phyloP scores from a whole-genome alignment of 129 eudicot species.

The Flaveria linearis region DNA sequence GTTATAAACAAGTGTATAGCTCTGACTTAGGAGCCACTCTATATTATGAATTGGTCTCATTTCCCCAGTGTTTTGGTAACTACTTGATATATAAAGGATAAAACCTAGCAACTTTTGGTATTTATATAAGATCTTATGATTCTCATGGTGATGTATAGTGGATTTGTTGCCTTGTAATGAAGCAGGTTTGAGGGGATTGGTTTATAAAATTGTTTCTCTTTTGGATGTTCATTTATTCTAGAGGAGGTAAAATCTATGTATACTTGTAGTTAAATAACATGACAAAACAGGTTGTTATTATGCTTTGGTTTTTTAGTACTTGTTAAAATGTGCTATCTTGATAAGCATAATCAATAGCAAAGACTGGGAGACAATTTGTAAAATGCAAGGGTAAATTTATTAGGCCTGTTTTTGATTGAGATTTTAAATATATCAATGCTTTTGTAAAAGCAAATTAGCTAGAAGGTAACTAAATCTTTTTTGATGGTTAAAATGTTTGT shows the following conservation, averaged over 20 bases:
- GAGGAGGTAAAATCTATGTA: background rate
- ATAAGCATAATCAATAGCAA: too few species aligned
- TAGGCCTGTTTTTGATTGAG: too few species aligned
- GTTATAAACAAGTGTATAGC: conserved; percentile 38
- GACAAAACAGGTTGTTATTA: background rate
- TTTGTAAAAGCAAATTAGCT: too few species aligned
- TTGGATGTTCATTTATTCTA: conserved; percentile 1
- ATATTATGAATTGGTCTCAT: conserved; percentile 27
- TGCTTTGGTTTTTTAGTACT: too few species aligned
- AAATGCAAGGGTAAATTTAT: too few species aligned
- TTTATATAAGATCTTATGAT: background rate
- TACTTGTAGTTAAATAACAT: background rate
- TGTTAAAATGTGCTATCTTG: too few species aligned
- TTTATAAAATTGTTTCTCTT: background rate
- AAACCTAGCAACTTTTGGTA: conserved; percentile 16
- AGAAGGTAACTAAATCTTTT: too few species aligned
- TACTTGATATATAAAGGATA: conserved; percentile 24
- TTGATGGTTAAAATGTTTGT: too few species aligned
- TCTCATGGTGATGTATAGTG: background rate
- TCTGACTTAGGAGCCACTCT: conserved; percentile 38
- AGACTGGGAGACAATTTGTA: too few species aligned
- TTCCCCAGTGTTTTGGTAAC: conserved; percentile 18
- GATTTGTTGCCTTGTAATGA: background rate
- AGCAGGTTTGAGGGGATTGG: conserved; percentile 6
- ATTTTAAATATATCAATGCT: too few species aligned